Conservation (phyloP, 1,284 basidiomycete species). For the Garcileccinum viscosum region DNA sequence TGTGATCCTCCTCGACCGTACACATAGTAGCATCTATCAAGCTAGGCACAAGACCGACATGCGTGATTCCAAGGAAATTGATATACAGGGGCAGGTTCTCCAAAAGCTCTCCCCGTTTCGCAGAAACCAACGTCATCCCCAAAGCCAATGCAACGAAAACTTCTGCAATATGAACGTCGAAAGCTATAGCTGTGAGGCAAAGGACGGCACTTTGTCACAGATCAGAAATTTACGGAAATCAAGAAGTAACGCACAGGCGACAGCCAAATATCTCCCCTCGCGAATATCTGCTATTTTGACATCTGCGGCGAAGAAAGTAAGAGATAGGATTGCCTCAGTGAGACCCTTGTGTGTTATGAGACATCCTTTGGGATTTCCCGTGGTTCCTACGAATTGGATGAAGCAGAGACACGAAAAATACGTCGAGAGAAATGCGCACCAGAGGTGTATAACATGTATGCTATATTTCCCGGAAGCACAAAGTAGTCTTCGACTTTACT, state of each 20-base stretch:
- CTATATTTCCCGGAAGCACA: slow-evolving; percentile 43
- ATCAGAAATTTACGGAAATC: background rate
- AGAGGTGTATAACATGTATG: slow-evolving; percentile 61
- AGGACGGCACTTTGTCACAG: slow-evolving; percentile 4
- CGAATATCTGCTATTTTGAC: slow-evolving; percentile 44
- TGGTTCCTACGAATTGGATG: slow-evolving; percentile 47
- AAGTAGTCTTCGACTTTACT: slow-evolving; percentile 35
- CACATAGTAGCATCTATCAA: slow-evolving; percentile 60
- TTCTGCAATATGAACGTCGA: slow-evolving; percentile 59
- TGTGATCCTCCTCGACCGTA: slow-evolving; percentile 41
- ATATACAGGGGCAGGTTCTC: slow-evolving; percentile 54
- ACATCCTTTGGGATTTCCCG: slow-evolving; percentile 64
- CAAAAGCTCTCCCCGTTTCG: slow-evolving; percentile 51
- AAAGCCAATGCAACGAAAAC: slow-evolving; percentile 50
- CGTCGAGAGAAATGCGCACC: slow-evolving; percentile 35
- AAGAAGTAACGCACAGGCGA: slow-evolving; percentile 46
- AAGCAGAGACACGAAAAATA: slow-evolving; percentile 1
- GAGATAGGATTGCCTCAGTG: slow-evolving; percentile 48
- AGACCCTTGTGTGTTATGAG: slow-evolving; percentile 55
- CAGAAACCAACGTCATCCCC: slow-evolving; percentile 53
- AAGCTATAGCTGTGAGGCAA: slow-evolving; percentile 46
- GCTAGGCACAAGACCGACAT: slow-evolving; percentile 60
- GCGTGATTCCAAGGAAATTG: slow-evolving; percentile 52
- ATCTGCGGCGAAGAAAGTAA: slow-evolving; percentile 47
- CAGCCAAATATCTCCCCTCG: slow-evolving; percentile 48